A percentile compares a stretch with the other conserved stretches of the same genome.
phyloP scores from a whole-genome alignment of 208 protist genomes.

The Lotmaria passim region DNA sequence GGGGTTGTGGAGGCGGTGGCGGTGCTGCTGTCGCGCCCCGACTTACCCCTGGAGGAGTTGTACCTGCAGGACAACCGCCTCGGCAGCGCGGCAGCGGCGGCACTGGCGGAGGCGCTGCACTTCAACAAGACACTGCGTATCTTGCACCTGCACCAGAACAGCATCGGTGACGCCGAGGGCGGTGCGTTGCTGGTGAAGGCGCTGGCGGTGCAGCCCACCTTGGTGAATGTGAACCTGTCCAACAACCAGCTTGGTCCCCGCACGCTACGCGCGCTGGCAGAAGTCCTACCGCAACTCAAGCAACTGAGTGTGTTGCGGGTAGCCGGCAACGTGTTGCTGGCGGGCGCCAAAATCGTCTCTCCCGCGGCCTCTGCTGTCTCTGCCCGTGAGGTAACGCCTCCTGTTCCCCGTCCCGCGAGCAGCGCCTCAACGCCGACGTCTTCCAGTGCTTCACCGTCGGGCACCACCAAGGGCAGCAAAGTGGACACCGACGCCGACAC shows the following conservation, averaged over 20 bases:
- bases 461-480: constrained; percentile 2
- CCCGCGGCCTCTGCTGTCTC: not conserved
- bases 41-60: constrained; percentile 77
- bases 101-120: constrained; percentile 69
- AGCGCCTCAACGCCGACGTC: not conserved
- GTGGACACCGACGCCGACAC: not conserved
- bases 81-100: constrained; percentile 49
- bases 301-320: constrained; percentile 69
- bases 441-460: not conserved
- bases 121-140: constrained; percentile 82
- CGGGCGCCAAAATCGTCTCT: constrained; percentile 16
- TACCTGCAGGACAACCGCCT: constrained; percentile 85
- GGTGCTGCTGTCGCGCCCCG: constrained; percentile 64
- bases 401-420: not conserved
- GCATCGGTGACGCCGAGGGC: constrained; percentile 72
- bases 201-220: constrained; percentile 50
- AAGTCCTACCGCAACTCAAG: constrained; percentile 51
- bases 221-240: constrained; percentile 70
- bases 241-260: constrained; percentile 74
- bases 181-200: constrained; percentile 56
- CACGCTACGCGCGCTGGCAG: constrained; percentile 51
- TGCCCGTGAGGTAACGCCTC: not conserved
- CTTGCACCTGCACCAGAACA: constrained; percentile 81
- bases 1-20: constrained; percentile 62
- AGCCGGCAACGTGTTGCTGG: constrained; percentile 64